Conservation (phyloP, 2,329 filamentous ascomycete genomes). For the Bipolaris victoriae region DNA sequence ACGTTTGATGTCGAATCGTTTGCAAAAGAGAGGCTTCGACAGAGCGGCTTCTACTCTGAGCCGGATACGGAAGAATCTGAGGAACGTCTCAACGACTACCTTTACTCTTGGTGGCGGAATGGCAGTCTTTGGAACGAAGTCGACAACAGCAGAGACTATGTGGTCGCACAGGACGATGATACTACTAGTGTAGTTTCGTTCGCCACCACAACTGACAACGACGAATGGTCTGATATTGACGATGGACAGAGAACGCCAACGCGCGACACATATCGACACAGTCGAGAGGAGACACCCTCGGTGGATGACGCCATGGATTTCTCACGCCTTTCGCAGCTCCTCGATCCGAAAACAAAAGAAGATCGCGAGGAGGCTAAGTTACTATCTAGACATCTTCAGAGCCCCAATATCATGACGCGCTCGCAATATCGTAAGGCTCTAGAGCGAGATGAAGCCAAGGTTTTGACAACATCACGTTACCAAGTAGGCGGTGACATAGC, state of each 20-base stretch:
- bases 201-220: conserved; percentile 57
- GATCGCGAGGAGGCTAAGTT: conserved; percentile 81
- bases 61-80: conserved; percentile 56
- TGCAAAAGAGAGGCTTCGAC: conserved; percentile 67
- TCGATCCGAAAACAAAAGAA: conserved; percentile 78
- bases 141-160: conserved; percentile 81
- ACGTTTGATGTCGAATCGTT: conserved; percentile 79
- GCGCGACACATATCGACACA: conserved; percentile 61
- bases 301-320: conserved; percentile 60
- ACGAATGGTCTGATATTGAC: conserved; percentile 47
- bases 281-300: conserved; percentile 62
- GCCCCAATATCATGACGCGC: conserved; percentile 77
- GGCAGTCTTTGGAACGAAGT: conserved; percentile 85
- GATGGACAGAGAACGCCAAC: conserved; percentile 74
- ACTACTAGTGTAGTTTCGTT: conserved; percentile 80
- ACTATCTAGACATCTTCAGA: conserved; percentile 78
- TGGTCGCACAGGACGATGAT: conserved; percentile 70
- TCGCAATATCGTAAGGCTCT: conserved; percentile 73
- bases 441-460: conserved; percentile 70
- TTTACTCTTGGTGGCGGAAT: conserved; percentile 84
- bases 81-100: conserved; percentile 70
- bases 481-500: conserved; percentile 27
- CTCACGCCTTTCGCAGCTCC: conserved; percentile 74
- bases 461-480: conserved; percentile 61
- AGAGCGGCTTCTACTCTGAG: conserved; percentile 35